These are phyloP conservation scores for Mortierella sp. DNA, from an alignment of 371 early-diverging fungal genomes.

Conservation along the genomic window DNA sequence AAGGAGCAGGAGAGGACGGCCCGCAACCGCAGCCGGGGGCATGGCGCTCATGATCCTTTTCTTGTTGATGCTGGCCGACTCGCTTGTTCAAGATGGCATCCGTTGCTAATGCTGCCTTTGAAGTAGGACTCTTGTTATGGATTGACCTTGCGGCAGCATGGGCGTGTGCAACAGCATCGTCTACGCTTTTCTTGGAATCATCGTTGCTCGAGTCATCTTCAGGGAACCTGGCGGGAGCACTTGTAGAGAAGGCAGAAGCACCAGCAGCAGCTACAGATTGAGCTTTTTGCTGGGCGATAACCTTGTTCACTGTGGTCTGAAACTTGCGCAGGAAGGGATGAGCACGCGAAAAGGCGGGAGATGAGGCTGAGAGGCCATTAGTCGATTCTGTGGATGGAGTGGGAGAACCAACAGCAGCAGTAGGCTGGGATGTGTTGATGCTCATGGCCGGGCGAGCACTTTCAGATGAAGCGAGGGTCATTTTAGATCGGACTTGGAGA, in stretches of 20 bases:
- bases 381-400: conserved; percentile 7
- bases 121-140: conserved; percentile 25
- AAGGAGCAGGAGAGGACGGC: neutral
- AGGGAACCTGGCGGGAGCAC: neutral
- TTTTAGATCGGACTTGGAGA: conserved; percentile 22
- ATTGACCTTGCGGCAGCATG: conserved; percentile 1
- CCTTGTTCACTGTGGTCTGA: conserved; percentile 26
- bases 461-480: conserved; percentile 15
- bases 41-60: neutral
- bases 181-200: conserved; percentile 9
- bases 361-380: conserved; percentile 12
- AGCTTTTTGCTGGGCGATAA: neutral
- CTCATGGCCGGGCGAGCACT: neutral
- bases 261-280: conserved; percentile 4
- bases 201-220: neutral
- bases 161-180: conserved; percentile 15
- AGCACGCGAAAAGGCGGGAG: conserved; percentile 25
- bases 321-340: conserved; percentile 47
- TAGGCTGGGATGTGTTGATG: conserved; percentile 1
- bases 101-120: conserved; percentile 29
- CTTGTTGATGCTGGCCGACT: conserved; percentile 7
- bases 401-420: neutral
- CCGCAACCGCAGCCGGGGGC: conserved; percentile 4
- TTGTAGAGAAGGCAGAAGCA: conserved; percentile 36
- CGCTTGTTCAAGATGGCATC: conserved; percentile 32